Evolutionary conservation across 805 yeast species (phyloP), one percentile per base, ranked within the genome.

Genomic region (Jamesozyma piceae): DNA sequence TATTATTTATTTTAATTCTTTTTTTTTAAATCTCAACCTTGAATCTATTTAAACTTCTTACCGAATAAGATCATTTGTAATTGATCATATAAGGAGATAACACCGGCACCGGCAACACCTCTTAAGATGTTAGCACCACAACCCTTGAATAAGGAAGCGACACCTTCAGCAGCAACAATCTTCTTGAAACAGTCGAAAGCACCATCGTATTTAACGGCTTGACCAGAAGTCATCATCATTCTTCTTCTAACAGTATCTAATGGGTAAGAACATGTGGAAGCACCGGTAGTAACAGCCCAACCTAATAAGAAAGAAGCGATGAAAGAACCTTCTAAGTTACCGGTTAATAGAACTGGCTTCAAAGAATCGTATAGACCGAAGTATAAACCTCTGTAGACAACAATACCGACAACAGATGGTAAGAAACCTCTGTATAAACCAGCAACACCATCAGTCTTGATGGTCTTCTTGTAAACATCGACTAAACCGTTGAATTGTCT

Each of bases 101-200:
- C 97, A 85, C 95, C 95, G 68, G 97, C 97, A 81, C 95, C 95
- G 73, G 97, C 97, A 69, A 88, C 95, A 86, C 96, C 96, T 83
- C 97, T 88, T 74, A 88, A 80, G 80, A 88, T 88, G 92, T 88
- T 88, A 72, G 97, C 96, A 82, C 90, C 95, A 74, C 95, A 88
- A 78, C 97, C 97, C 81, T 86, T 89, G 90, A 88, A 88, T 73
- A 88, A 78, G 62, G 97, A 86, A 49, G 67, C 64, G 63, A 85
- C 72, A 86, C 97, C 97, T 75, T 89, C 96, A 68, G 92, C 87
- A 59, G 95, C 95, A 61, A 89, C 90, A 68, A 88, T 86, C 76
- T 87, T 73, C 62, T 68, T 74, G 85, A 84, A 81, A 73, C 92
- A 86, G 72, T 89, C 96, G 69, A 85, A 77, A 60, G 96, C 95